Evolutionary conservation across 768 basidiomycete species (phyloP).

Genomic region (Tulasnella calospora): DNA sequence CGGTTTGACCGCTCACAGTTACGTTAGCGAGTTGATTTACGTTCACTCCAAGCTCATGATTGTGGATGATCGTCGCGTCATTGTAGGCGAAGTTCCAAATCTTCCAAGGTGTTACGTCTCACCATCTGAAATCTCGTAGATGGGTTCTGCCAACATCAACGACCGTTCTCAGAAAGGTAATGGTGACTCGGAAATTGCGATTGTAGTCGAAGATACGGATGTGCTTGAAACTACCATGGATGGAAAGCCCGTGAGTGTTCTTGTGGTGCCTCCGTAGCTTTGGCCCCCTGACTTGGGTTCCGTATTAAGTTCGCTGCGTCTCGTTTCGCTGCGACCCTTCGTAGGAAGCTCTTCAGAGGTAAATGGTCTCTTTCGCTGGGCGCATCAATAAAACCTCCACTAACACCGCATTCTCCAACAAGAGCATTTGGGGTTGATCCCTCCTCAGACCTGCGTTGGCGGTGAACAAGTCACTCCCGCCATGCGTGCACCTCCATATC

Average conservation of each 20-base stretch:
- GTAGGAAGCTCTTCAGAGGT: conserved; percentile 82
- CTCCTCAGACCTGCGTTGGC: conserved; percentile 55
- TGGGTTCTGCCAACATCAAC: conserved; percentile 92
- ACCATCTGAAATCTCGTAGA: conserved; percentile 41
- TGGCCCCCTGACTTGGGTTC: neutral
- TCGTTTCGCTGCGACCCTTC: conserved; percentile 77
- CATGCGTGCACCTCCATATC: conserved; percentile 74
- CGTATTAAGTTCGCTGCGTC: conserved; percentile 53
- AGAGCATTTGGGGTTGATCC: conserved; percentile 86
- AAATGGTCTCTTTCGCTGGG: conserved; percentile 18
- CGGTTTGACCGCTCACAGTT: conserved; percentile 41
- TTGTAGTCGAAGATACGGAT: conserved; percentile 86
- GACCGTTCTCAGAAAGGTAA: conserved; percentile 60
- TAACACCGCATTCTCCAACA: neutral
- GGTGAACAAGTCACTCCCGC: conserved; percentile 48
- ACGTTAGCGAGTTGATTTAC: conserved; percentile 73
- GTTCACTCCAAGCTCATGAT: conserved; percentile 92
- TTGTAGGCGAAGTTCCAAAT: conserved; percentile 49
- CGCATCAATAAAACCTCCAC: neutral
- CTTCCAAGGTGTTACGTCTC: neutral
- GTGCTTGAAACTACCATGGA: conserved; percentile 73
- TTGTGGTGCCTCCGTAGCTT: neutral
- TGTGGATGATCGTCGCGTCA: conserved; percentile 84
- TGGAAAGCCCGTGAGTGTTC: conserved; percentile 46
- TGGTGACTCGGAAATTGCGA: conserved; percentile 89